Base-by-base conservation (phyloP, 2,329 filamentous ascomycete genomes). In the Shiraia sp. region DNA sequence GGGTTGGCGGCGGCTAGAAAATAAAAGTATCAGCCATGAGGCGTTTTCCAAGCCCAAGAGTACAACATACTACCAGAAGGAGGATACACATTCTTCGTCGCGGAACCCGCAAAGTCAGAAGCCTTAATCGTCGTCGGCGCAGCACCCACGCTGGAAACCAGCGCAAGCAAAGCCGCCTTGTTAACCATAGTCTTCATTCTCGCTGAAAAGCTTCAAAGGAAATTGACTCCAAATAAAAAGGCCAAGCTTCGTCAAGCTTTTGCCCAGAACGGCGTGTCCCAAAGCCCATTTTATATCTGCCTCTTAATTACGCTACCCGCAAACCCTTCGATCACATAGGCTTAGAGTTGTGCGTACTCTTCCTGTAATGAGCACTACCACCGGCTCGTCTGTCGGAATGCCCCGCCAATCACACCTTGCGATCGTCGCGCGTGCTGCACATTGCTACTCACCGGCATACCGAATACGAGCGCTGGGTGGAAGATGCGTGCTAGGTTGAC, bases 21-120 rank as follows among this genome's bases (percentile, higher is more conserved):
- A 25, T 7, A 22, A 25, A 16, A 12, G 15, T 7, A 22, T 22
- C 19, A 22, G 8, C 19, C 19, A 22, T 22, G 19, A 22, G 22
- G 5, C 8, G 10, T 15, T 14, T 25, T 6, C n/a, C 10, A 15
- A 15, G 6, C 6, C 13, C 10, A 8, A 17, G 3, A 13, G 28
- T 22, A 25, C 3, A 13, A 50, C 59, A 23, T 55, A 63, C 59
- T 63, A 15, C 53, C 51, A 32, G 55, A 44, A 15, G 58, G 58
- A 23, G 59, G 59, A 24, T 49, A 63, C 14, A 45, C 34, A 41
- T 61, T 52, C 22, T 50, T 44, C 10, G 46, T 47, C 10, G 48
- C 39, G 12, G 43, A 47, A 3, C 55, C 59, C 10, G 50, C 58
- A 37, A 53, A 46, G 2, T 36, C 33, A 2, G 52, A 43, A 4